phyloP scores from a whole-genome alignment of 257 asterid species.

The Nicotiana knightiana region DNA sequence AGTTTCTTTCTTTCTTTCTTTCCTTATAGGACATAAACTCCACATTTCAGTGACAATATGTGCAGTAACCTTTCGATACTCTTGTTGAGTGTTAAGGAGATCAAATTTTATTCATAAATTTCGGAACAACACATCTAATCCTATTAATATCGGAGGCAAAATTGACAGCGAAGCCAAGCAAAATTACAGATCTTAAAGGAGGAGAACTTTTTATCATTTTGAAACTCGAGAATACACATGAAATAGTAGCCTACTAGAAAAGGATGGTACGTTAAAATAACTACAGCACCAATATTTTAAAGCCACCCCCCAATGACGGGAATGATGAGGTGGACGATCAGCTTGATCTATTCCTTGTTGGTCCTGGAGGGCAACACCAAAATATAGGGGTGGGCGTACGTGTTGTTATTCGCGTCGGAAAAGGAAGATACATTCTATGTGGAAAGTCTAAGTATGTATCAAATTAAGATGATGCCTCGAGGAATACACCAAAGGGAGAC shows the following conservation, averaged over 20 bases:
- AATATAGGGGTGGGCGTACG: slow-evolving; percentile 33
- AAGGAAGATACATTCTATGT: slow-evolving; percentile 65
- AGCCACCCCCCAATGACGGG: slow-evolving; percentile 49
- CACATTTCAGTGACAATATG: not conserved
- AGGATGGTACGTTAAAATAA: too few relatives aligned
- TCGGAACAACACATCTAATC: not conserved
- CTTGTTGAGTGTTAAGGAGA: not conserved
- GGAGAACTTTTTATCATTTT: too few relatives aligned
- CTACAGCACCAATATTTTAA: too few relatives aligned
- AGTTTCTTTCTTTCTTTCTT: too few relatives aligned
- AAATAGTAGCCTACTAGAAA: too few relatives aligned
- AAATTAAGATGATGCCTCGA: slow-evolving; percentile 35
- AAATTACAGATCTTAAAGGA: not conserved
- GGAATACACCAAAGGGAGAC: slow-evolving; percentile 56
- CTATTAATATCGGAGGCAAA: not conserved
- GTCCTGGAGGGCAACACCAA: slow-evolving; percentile 91
- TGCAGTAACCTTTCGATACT: not conserved
- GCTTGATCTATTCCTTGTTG: slow-evolving; percentile 90
- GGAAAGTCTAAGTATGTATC: slow-evolving; percentile 46
- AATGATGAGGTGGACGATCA: slow-evolving; percentile 84
- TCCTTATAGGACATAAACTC: not conserved
- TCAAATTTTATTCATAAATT: not conserved
- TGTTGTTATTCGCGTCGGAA: not conserved
- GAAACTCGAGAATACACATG: too few relatives aligned
- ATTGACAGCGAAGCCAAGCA: not conserved